Evolutionary conservation across 2,329 filamentous ascomycete species (phyloP).

Genomic region (Cercospora sp.): DNA sequence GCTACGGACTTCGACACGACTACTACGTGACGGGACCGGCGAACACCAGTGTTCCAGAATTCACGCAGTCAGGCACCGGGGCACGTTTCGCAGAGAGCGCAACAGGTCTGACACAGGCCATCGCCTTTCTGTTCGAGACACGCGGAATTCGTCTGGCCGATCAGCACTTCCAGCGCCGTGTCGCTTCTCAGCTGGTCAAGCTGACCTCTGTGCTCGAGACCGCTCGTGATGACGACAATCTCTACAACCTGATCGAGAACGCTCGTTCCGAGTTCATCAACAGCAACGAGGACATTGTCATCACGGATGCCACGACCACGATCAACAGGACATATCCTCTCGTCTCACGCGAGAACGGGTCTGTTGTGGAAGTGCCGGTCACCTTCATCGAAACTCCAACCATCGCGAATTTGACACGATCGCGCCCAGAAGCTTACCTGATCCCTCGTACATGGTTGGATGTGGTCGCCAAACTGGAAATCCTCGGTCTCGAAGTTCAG

Average conservation of each 20-base stretch:
- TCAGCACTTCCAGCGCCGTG: conserved; percentile 40
- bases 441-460: conserved; percentile 43
- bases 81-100: conserved; percentile 31
- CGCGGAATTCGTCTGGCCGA: conserved; percentile 41
- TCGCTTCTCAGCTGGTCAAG: conserved; percentile 38
- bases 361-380: conserved; percentile 40
- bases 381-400: conserved; percentile 40
- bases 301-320: conserved; percentile 38
- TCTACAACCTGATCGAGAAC: conserved; percentile 37
- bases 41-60: conserved; percentile 19
- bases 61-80: conserved; percentile 22
- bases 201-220: conserved; percentile 41
- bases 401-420: conserved; percentile 40
- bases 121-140: conserved; percentile 42
- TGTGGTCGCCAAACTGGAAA: conserved; percentile 38
- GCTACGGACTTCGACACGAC: conserved; percentile 39
- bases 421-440: conserved; percentile 40
- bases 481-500: conserved; percentile 41
- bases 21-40: conserved; percentile 38
- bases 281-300: conserved; percentile 37
- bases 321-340: conserved; percentile 34
- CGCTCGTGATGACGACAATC: conserved; percentile 36
- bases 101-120: conserved; percentile 41
- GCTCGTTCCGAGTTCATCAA: conserved; percentile 35
- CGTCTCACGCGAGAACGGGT: conserved; percentile 38